These are phyloP conservation scores for Podospora pseudopauciseta DNA, from an alignment of 495 filamentous ascomycete species.

Conservation along the genomic window DNA sequence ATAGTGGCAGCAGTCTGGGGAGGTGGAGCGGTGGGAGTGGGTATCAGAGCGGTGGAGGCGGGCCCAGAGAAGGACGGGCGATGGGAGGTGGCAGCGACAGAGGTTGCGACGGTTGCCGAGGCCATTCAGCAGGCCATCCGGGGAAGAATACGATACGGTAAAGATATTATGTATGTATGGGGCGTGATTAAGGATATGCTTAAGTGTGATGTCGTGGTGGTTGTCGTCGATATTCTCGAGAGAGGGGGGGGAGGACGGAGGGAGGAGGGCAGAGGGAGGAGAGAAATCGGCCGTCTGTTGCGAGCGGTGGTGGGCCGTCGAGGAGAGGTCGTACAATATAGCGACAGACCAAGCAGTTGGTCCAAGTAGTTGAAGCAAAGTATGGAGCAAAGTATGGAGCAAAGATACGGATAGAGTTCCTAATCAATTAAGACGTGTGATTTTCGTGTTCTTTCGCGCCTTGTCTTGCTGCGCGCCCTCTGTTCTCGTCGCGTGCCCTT, in stretches of 20 bases:
- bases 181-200: not conserved
- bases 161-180: constrained; percentile 11
- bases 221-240: not conserved
- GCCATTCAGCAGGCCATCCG: constrained; percentile 37
- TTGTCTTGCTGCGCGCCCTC: not conserved
- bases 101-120: constrained; percentile 35
- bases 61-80: constrained; percentile 34
- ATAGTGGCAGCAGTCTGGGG: constrained; percentile 24
- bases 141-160: not conserved
- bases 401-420: not conserved
- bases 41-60: constrained; percentile 29
- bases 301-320: constrained; percentile 16
- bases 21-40: constrained; percentile 26
- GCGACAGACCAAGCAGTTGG: not conserved
- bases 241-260: no score
- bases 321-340: not conserved
- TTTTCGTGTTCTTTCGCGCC: constrained; percentile 30
- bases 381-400: not conserved
- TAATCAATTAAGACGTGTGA: constrained; percentile 34
- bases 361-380: not conserved
- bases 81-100: constrained; percentile 7
- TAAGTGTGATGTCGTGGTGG: constrained; percentile 12
- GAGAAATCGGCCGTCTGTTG: constrained; percentile 11
- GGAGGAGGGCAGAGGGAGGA: not conserved
- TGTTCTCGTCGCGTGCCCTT: constrained; percentile 13